Evolutionary conservation across 257 asterid species (phyloP), one percentile per base, ranked within the genome.

Genomic region (Plantago elongata): DNA sequence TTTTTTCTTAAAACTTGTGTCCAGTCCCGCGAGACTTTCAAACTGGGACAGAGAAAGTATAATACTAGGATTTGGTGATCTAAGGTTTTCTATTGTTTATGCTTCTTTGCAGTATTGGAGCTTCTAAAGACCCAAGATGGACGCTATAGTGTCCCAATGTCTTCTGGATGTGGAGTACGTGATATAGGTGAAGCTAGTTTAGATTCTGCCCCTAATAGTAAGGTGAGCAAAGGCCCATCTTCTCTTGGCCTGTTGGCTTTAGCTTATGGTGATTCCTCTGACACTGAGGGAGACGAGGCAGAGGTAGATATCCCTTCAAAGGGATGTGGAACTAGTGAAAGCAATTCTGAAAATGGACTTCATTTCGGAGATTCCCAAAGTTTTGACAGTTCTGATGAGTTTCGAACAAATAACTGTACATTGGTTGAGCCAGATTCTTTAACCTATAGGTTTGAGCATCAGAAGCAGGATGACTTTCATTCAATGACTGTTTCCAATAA

Each of bases 201-300:
- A 38, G 82, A 51, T 40, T 46, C 67, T 67, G 73, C 69, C 69
- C 71, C 93, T 38, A 62, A 66, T 72, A 65, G 52, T 40, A 74
- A 73, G 55, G 61, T 69, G 52, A 59, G 42, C 18, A 79, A 78
- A 49, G 93, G 61, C 61, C 77, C 86, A 22, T 87, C 99, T 7
- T 81, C 99, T 45, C 97, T 93, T 46, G 88, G 94, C 67, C 75
- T 93, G 63, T 71, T 93, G 70, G 99, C 97, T 69, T 82, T 87
- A 77, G 58, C 86, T 30, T 93, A 93, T 68, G 91, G 85, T n/a
- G 61, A 75, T 79, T 80, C 89, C 55, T 93, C 97, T 0, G 99
- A 93, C 68, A 79, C 95, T 1, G 99, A 92, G 68, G 91, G 72
- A 44, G 95, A 85, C 9, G 80, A 78, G 50, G 63, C 65, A 34